Evolutionary conservation across 495 filamentous ascomycete genomes (phyloP).

Genomic region (Pseudoneurospora amorphoporcata): DNA sequence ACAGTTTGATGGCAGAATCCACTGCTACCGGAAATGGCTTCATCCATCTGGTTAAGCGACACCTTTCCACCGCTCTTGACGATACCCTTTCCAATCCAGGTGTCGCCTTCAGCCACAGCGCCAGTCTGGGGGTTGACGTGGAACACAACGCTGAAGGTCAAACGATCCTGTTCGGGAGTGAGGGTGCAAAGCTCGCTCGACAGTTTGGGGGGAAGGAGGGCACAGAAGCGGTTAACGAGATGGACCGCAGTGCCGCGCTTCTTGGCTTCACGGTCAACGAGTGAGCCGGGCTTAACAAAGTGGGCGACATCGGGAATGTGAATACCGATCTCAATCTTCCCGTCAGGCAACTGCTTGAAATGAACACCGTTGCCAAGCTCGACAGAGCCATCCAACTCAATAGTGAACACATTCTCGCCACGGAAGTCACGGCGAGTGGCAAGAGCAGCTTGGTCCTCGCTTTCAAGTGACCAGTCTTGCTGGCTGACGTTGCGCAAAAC

Average conservation of each 20-base stretch:
- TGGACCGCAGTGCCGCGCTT: constrained; percentile 96
- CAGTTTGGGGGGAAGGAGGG: constrained; percentile 78
- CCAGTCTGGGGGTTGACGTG: constrained; percentile 71
- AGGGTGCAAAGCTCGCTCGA: constrained; percentile 81
- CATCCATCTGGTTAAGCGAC: constrained; percentile 74
- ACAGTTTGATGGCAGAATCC: constrained; percentile 49
- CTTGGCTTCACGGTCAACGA: constrained; percentile 95
- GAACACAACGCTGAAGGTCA: constrained; percentile 89
- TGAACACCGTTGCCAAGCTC: constrained; percentile 89
- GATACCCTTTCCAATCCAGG: constrained; percentile 89
- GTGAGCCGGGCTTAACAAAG: constrained; percentile 91
- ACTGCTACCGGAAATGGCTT: constrained; percentile 53
- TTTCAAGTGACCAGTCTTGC: constrained; percentile 79
- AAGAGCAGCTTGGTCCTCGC: constrained; percentile 67
- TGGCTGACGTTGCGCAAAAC: constrained; percentile 86
- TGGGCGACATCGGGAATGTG: constrained; percentile 95
- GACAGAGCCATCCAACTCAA: constrained; percentile 73
- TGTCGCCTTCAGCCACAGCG: constrained; percentile 65
- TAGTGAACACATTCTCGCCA: constrained; percentile 78
- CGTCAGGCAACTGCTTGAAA: constrained; percentile 69
- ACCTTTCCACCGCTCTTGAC: constrained; percentile 84
- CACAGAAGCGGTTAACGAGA: constrained; percentile 81
- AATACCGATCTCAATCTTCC: constrained; percentile 85
- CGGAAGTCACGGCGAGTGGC: constrained; percentile 83
- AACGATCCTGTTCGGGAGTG: constrained; percentile 72